A percentile compares a stretch with the other conserved stretches of the same genome.
Evolutionary conservation across 2,329 filamentous ascomycete species (phyloP).

Genomic region (Exophiala bonariae): DNA sequence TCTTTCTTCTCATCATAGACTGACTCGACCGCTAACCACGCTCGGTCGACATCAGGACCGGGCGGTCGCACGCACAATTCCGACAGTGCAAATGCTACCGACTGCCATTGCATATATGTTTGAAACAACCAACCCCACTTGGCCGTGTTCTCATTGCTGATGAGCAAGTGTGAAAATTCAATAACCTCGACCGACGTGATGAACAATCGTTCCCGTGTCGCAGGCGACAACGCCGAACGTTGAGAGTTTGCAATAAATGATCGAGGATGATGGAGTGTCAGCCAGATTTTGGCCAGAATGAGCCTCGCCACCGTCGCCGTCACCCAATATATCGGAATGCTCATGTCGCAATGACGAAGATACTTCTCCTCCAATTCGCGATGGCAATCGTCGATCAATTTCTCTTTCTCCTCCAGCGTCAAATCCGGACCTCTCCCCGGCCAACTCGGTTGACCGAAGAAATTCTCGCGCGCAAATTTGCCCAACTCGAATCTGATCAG

Average conservation of each 20-base stretch:
- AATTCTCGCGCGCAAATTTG: slow-evolving; percentile 39
- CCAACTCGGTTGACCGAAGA: slow-evolving; percentile 26
- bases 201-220: slow-evolving; percentile 68
- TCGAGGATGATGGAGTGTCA: slow-evolving; percentile 74
- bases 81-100: slow-evolving; percentile 61
- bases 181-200: slow-evolving; percentile 72
- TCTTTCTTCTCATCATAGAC: slow-evolving; percentile 39
- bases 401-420: slow-evolving; percentile 37
- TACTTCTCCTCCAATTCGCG: slow-evolving; percentile 57
- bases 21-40: slow-evolving; percentile 58
- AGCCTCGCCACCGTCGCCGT: slow-evolving; percentile 67
- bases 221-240: slow-evolving; percentile 57
- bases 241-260: slow-evolving; percentile 51
- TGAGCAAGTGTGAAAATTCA: slow-evolving; percentile 67
- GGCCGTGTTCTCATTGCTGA: slow-evolving; percentile 61
- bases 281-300: slow-evolving; percentile 75
- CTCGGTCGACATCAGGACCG: slow-evolving; percentile 59
- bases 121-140: slow-evolving; percentile 67
- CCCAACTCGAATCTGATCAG: slow-evolving; percentile 57
- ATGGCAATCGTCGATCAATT: slow-evolving; percentile 54
- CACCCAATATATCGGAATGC: slow-evolving; percentile 64
- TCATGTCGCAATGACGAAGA: slow-evolving; percentile 52
- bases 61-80: slow-evolving; percentile 59
- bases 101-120: slow-evolving; percentile 67
- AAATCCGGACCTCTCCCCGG: slow-evolving; percentile 7